These are phyloP conservation scores for Dujonia santamariae DNA, from an alignment of 1,139 yeast genomes.

Conservation along the genomic window DNA sequence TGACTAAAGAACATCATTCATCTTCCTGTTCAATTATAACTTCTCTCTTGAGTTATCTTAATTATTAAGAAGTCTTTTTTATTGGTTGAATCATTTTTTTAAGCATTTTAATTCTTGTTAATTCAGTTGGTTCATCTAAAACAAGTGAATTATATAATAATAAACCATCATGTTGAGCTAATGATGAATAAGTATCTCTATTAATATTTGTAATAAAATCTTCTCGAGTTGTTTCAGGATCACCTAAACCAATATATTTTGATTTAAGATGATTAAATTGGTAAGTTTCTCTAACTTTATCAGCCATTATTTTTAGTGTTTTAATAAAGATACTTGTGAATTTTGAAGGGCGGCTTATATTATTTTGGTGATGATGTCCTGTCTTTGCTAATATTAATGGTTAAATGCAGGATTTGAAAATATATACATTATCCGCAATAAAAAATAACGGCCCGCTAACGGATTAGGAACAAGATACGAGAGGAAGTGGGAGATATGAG, in stretches of 20 bases:
- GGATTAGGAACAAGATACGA: too few relatives aligned
- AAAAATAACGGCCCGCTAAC: too few relatives aligned
- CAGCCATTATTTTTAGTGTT: too few relatives aligned
- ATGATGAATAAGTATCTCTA: slow-evolving; percentile 70
- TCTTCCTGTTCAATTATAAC: too few relatives aligned
- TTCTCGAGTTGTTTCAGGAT: slow-evolving; percentile 59
- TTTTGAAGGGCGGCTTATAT: too few relatives aligned
- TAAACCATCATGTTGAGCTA: slow-evolving; percentile 67
- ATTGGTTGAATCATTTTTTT: slow-evolving; percentile 57
- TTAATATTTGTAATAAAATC: slow-evolving; percentile 51
- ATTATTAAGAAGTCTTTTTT: slow-evolving; percentile 2
- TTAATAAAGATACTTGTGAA: too few relatives aligned
- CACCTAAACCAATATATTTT: slow-evolving; percentile 70
- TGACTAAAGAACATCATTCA: too few relatives aligned
- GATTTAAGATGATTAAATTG: slow-evolving; percentile 58
- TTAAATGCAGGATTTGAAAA: too few relatives aligned
- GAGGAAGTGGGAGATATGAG: too few relatives aligned
- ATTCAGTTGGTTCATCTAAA: slow-evolving; percentile 48
- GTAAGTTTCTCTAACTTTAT: slow-evolving; percentile 64
- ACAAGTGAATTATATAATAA: slow-evolving; percentile 68
- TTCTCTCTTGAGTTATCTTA: neutral
- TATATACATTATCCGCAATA: too few relatives aligned
- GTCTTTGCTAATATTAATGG: too few relatives aligned
- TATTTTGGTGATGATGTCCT: too few relatives aligned
- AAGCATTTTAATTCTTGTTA: slow-evolving; percentile 50